Conservation (phyloP, 2,329 filamentous ascomycete species). For the Clonostachys rhizophaga region DNA sequence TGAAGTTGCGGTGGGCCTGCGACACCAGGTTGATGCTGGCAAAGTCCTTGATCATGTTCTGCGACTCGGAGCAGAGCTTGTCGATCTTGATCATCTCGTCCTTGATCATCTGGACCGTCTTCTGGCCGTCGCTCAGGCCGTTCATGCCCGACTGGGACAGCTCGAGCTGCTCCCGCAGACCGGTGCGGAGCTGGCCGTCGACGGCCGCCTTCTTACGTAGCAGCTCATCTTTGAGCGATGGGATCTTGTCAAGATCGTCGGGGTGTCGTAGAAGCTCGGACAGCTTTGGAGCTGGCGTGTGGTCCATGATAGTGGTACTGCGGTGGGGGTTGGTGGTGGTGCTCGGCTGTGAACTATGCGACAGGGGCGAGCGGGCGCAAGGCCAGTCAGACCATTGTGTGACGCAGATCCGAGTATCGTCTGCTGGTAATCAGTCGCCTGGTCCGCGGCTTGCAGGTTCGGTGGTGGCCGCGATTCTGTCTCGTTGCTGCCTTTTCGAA, state of each 20-base stretch:
- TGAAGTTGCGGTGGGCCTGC: conserved; percentile 94
- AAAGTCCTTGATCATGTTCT: conserved; percentile 97
- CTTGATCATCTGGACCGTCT: conserved; percentile 87
- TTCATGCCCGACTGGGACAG: conserved; percentile 91
- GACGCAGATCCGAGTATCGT: too few relatives aligned
- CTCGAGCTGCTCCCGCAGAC: conserved; percentile 87
- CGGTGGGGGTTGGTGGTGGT: neutral
- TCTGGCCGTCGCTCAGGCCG: conserved; percentile 83
- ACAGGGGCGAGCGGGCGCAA: neutral
- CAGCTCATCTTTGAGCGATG: conserved; percentile 85
- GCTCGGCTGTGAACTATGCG: neutral
- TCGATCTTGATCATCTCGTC: conserved; percentile 99
- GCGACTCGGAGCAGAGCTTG: conserved; percentile 92
- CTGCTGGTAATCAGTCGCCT: too few relatives aligned
- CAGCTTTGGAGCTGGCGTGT: conserved; percentile 71
- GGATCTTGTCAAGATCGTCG: conserved; percentile 96
- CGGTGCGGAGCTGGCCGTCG: conserved; percentile 83
- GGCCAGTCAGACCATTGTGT: too few relatives aligned
- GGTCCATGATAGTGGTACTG: conserved; percentile 29
- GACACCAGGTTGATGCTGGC: conserved; percentile 87
- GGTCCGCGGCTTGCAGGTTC: too few relatives aligned
- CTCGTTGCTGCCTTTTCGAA: too few relatives aligned
- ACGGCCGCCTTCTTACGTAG: conserved; percentile 88
- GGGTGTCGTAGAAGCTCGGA: conserved; percentile 91
- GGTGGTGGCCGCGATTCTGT: too few relatives aligned